phyloP scores from a whole-genome alignment of 805 yeast genomes.

The Teunomyces kruisii region DNA sequence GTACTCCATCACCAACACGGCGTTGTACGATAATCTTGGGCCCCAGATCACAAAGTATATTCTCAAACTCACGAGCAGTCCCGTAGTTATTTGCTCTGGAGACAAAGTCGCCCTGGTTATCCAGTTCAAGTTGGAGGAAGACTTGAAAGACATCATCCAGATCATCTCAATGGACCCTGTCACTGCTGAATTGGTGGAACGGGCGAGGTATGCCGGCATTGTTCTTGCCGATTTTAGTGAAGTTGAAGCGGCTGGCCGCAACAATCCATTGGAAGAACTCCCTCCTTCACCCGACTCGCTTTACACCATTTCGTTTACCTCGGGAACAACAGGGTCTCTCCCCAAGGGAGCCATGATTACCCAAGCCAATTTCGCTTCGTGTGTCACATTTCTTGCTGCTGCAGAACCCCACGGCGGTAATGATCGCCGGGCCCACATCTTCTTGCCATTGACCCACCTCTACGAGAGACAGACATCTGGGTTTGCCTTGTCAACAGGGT shows the following conservation, averaged over 20 bases:
- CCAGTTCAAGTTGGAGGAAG: constrained; percentile 12
- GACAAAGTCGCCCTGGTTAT: constrained; percentile 16
- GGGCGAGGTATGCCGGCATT: constrained; percentile 24
- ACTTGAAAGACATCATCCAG: constrained; percentile 18
- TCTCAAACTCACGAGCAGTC: constrained; percentile 16
- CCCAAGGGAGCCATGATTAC: constrained; percentile 69
- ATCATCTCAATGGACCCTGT: constrained; percentile 29
- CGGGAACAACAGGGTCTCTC: constrained; percentile 67
- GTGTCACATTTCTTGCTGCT: constrained; percentile 24
- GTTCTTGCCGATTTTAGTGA: constrained; percentile 31
- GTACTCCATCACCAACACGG: constrained; percentile 19
- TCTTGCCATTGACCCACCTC: constrained; percentile 61
- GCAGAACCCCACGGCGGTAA: constrained; percentile 1
- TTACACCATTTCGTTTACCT: constrained; percentile 68
- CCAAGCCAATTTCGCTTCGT: constrained; percentile 52
- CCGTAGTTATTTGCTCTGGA: constrained; percentile 15
- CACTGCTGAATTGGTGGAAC: constrained; percentile 8
- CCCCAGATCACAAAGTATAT: constrained; percentile 19
- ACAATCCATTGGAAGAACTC: constrained; percentile 24
- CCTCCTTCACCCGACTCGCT: constrained; percentile 50
- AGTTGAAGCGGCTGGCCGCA: constrained; percentile 32
- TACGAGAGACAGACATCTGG: constrained; percentile 51
- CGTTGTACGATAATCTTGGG: constrained; percentile 21
- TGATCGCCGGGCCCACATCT: constrained; percentile 18
- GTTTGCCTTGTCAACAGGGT: constrained; percentile 47